Conservation (phyloP, 2,329 filamentous ascomycete species). For the Nemania serpens region DNA sequence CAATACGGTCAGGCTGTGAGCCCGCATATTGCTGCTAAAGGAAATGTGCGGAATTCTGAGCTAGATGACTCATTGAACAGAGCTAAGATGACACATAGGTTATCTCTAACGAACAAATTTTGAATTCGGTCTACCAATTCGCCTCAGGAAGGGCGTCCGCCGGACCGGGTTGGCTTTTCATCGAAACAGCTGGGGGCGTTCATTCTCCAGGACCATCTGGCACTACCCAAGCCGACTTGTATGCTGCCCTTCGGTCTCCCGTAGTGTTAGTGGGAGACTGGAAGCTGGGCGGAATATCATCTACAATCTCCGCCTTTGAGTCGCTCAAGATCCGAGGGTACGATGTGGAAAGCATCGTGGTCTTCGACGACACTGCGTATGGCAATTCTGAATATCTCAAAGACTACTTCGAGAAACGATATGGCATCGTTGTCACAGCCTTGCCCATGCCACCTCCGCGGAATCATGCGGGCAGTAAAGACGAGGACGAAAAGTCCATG, state of each 20-base stretch:
- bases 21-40: constrained; percentile 73
- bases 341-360: constrained; percentile 70
- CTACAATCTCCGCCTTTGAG: constrained; percentile 80
- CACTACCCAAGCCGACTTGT: constrained; percentile 77
- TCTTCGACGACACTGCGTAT: constrained; percentile 70
- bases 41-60: constrained; percentile 44
- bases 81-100: constrained; percentile 45
- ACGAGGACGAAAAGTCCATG: constrained; percentile 52
- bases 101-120: constrained; percentile 56
- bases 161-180: constrained; percentile 63
- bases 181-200: constrained; percentile 84
- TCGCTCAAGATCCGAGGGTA: constrained; percentile 79
- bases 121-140: constrained; percentile 53
- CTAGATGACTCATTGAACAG: constrained; percentile 2
- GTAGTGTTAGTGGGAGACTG: constrained; percentile 76
- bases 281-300: constrained; percentile 77
- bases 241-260: constrained; percentile 73
- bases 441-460: constrained; percentile 64
- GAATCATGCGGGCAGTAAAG: constrained; percentile 8
- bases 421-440: constrained; percentile 60
- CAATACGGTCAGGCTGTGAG: constrained; percentile 77
- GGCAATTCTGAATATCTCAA: constrained; percentile 68
- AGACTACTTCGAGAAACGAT: constrained; percentile 67
- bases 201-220: constrained; percentile 79
- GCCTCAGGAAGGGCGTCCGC: constrained; percentile 49